Evolutionary conservation across 441 rosid species (phyloP), one percentile per base, ranked within the genome.

Genomic region (Gossypium davidsonii): DNA sequence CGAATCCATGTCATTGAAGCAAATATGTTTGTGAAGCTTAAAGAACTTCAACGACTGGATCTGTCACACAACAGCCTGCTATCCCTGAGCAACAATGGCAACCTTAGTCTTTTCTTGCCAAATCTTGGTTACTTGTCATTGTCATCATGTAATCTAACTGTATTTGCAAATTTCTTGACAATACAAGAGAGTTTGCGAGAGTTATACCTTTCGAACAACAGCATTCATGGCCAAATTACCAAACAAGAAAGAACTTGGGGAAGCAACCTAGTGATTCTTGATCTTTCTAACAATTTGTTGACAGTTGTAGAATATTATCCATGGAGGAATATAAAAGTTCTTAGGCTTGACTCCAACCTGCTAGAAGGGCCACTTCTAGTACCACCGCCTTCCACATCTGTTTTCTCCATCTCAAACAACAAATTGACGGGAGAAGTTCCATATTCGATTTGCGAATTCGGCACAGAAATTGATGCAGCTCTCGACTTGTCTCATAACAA

Each of bases 281-380:
- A 42, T 66, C 76, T 42, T 53, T 81, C 71, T 72, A 70, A 56
- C 49, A 81, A 81, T 10, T 44, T 63, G 1, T 62, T 78, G 3
- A 77, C 70, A 5, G 58, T 57, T 25, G 1, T 61, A 61, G 61
- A 70, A 20, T 31, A 17, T 5, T 26, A 61, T 18, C 21, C 42
- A 59, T 23, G 44, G 67, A 58, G 3, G 8, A 4, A 11, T 4
- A 0, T 60, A 2, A 0, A 1, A 0, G 0, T 1, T 14, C 69
- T 74, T 10, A 26, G 67, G 26, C 46, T 74, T 56, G 9, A 34
- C 2, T 74, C 57, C 10, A 74, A 74, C 62, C 51, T 21, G 17
- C 2, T 66, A 23, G 56, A 42, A 44, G 77, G 71, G 2, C 18
- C 48, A 37, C 64, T 64, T 8, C 70, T 60, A 6, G 3, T 31